Base-by-base conservation (phyloP, 1,139 yeast species). In the Yamadazyma blattariae region DNA sequence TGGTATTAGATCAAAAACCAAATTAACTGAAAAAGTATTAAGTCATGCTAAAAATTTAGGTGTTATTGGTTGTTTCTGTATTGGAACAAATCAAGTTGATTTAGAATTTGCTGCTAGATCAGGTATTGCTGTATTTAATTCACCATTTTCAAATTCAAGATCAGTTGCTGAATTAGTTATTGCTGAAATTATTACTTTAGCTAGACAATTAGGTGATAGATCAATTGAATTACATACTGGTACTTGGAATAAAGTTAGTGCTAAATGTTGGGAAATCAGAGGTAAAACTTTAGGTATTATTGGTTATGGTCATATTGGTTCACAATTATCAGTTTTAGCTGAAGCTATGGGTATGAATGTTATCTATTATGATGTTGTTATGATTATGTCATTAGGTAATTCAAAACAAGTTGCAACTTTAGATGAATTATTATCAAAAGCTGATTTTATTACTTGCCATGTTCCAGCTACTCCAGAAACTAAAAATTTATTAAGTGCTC, bases 271-370 rank as follows among this genome's bases (percentile, higher is more conserved):
- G 98, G 99, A 92, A 71, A 90, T 94, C 51, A 85, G 99, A 69
- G 98, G 99, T 51, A 92, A 92, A 68, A 92, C 98, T 36, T 75
- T 92, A 51, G 99, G 98, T 46, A 92, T 92, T 55, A 75, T 92
- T 24, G 99, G 99, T 47, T 92, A 94, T 56, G 99, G 99, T 51
- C 99, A 92, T 62, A 94, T 92, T 66, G 99, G 99, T 53, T 73
- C 97, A 30, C 99, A 92, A 68, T 80, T 92, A 59, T 86, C 96
- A 7, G 98, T 92, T 16, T 73, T 92, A 50, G 97, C 99, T 32
- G 99, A 92, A 73, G 80, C 97, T 30, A 82, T 92, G 82, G 99
- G 99, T 68, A 85, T 92, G 96, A 86, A 85, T 51, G 97, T 92
- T 39, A 71, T 92, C 45, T 92, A 92, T 69, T 89, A 89, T 61